These are phyloP conservation scores for Malus hybrid DNA, from an alignment of 331 rosid genomes.

Conservation along the genomic window DNA sequence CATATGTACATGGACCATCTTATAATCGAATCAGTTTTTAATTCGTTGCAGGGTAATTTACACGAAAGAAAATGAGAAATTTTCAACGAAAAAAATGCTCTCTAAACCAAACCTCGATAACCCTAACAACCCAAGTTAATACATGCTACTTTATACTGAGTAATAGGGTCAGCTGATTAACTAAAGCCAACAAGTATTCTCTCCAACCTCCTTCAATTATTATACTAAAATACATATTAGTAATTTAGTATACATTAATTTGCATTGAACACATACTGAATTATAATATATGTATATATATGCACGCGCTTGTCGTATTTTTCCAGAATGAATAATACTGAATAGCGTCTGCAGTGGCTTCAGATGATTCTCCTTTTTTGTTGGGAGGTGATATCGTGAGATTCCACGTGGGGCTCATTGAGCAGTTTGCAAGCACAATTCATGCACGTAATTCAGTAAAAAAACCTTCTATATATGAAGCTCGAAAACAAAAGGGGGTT, in stretches of 20 bases:
- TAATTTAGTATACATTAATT: not conserved
- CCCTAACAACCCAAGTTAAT: too few species aligned
- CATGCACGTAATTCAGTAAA: not conserved
- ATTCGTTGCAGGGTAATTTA: too few species aligned
- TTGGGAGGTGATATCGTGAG: not conserved
- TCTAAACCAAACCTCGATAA: too few species aligned
- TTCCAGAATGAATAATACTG: too few species aligned
- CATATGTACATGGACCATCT: not conserved
- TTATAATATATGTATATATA: too few species aligned
- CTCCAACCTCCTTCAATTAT: not conserved
- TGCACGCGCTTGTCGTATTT: too few species aligned
- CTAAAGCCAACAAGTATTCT: not conserved
- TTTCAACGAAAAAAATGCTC: fast-evolving
- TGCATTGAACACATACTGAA: not conserved
- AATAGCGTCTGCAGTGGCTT: too few species aligned
- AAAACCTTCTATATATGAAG: too few species aligned
- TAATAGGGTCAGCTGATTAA: not conserved
- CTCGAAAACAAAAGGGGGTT: too few species aligned
- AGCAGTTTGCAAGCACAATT: not conserved
- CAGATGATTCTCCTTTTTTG: not conserved
- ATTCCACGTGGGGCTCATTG: not conserved
- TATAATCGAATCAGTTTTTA: not conserved
- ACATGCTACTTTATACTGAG: too few species aligned
- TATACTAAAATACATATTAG: not conserved
- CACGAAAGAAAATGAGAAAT: too few species aligned